Percentiles rank a stretch among this genome's conserved stretches.
phyloP scores from a whole-genome alignment of 2,329 filamentous ascomycete species.

The Aschersonia sp. region DNA sequence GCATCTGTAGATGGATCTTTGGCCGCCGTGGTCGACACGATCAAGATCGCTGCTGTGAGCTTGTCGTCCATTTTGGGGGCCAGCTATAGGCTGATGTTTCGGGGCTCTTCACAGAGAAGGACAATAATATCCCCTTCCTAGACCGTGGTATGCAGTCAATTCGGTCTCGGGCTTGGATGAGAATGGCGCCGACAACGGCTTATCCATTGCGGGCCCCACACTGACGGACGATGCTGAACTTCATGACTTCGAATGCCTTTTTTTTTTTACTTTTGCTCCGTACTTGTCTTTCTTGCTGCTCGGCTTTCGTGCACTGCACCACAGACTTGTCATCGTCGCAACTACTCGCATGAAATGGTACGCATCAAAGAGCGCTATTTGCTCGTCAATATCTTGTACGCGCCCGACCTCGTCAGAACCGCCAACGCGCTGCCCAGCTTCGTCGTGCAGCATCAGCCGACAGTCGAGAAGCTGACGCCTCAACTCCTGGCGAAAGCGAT shows the following conservation, averaged over 20 bases:
- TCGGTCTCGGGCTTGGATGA: too few relatives aligned
- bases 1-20: conserved; percentile 67
- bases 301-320: background rate
- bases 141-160: too few relatives aligned
- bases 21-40: conserved; percentile 83
- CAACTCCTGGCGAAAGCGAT: conserved; percentile 54
- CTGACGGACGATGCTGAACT: too few relatives aligned
- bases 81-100: background rate
- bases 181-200: too few relatives aligned
- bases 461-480: conserved; percentile 53
- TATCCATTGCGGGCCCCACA: too few relatives aligned
- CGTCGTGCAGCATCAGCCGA: conserved; percentile 67
- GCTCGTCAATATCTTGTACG: conserved; percentile 87
- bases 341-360: conserved; percentile 53
- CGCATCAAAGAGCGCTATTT: conserved; percentile 93
- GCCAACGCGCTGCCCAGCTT: conserved; percentile 37
- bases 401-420: conserved; percentile 32
- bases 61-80: conserved; percentile 15
- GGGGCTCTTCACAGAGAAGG: too few relatives aligned
- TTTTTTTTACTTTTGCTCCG: too few relatives aligned
- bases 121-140: too few relatives aligned
- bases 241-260: too few relatives aligned
- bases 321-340: background rate
- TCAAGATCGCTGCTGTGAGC: conserved; percentile 63
- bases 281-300: too few relatives aligned